These are phyloP conservation scores for Catenaria anguillulae DNA, from an alignment of 371 early-diverging fungal species.

Conservation along the genomic window DNA sequence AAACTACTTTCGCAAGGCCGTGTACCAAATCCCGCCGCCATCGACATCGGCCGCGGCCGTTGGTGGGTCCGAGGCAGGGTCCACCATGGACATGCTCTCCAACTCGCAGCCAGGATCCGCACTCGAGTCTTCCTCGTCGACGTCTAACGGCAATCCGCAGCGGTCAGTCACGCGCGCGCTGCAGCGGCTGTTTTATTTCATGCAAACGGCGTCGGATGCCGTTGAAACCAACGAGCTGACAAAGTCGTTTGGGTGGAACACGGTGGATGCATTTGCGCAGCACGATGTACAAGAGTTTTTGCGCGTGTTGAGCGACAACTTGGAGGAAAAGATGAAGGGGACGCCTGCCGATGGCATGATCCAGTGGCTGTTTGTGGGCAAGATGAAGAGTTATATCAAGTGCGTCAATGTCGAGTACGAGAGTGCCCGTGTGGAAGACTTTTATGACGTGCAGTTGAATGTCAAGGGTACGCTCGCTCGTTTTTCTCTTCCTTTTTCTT, in stretches of 20 bases:
- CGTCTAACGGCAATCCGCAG: neutral
- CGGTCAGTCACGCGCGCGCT: slow-evolving; percentile 72
- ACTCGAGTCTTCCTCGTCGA: too few species aligned
- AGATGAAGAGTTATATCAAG: slow-evolving; percentile 87
- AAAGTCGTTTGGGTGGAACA: slow-evolving; percentile 93
- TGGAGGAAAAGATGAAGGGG: slow-evolving; percentile 89
- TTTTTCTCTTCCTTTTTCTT: too few species aligned
- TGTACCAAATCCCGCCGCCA: slow-evolving; percentile 74
- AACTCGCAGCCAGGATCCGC: too few species aligned
- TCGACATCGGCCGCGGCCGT: slow-evolving; percentile 63
- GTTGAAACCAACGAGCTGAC: slow-evolving; percentile 89
- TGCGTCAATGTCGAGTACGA: slow-evolving; percentile 89
- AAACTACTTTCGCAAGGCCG: slow-evolving; percentile 79
- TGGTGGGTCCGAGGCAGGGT: too few species aligned
- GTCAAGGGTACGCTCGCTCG: slow-evolving; percentile 40
- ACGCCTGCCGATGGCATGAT: slow-evolving; percentile 88
- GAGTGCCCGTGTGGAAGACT: slow-evolving; percentile 79
- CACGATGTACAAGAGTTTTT: slow-evolving; percentile 97
- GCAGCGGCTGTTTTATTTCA: slow-evolving; percentile 88
- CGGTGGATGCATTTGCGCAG: slow-evolving; percentile 85
- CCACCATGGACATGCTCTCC: too few species aligned
- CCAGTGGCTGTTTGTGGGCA: slow-evolving; percentile 75
- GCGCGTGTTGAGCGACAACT: slow-evolving; percentile 85
- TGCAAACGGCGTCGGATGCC: slow-evolving; percentile 50
- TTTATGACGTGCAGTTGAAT: slow-evolving; percentile 85